These are phyloP conservation scores for Talaromyces atroroseus DNA, from an alignment of 2,329 filamentous ascomycete species.

Conservation along the genomic window DNA sequence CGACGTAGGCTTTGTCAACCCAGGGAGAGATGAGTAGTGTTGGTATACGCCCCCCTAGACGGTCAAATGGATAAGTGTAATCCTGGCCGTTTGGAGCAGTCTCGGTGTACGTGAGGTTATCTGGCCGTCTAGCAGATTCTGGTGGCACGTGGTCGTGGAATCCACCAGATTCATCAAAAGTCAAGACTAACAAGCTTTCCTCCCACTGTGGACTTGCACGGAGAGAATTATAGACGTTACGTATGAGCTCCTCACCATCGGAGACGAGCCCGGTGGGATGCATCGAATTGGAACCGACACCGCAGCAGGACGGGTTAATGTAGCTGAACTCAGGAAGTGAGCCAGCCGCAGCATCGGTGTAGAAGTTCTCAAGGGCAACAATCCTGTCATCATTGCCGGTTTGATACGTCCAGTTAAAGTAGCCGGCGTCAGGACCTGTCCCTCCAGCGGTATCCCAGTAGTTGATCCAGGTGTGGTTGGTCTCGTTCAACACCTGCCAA, in stretches of 20 bases:
- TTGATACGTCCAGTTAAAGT: slow-evolving; percentile 39
- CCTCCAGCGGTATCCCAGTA: slow-evolving; percentile 42
- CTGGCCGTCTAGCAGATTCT: slow-evolving; percentile 34
- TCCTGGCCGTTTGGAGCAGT: slow-evolving; percentile 29
- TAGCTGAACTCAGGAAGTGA: slow-evolving; percentile 43
- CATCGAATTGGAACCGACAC: slow-evolving; percentile 43
- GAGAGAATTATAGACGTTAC: slow-evolving; percentile 43
- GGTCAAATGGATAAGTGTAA: slow-evolving; percentile 38
- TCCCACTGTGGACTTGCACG: slow-evolving; percentile 44
- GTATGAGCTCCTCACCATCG: slow-evolving; percentile 42
- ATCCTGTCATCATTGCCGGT: slow-evolving; percentile 23
- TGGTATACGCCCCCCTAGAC: slow-evolving; percentile 41
- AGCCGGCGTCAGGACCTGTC: slow-evolving; percentile 41
- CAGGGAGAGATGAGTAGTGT: slow-evolving; percentile 42
- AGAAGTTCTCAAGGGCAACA: slow-evolving; percentile 34
- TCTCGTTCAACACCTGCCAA: slow-evolving; percentile 38
- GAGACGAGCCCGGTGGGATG: slow-evolving; percentile 42
- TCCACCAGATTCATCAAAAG: slow-evolving; percentile 46
- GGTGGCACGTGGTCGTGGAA: slow-evolving; percentile 46
- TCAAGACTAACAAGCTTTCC: slow-evolving; percentile 44
- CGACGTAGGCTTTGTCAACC: slow-evolving; percentile 39
- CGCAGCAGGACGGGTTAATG: slow-evolving; percentile 37
- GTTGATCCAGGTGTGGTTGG: slow-evolving; percentile 42
- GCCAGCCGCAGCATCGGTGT: slow-evolving; percentile 41
- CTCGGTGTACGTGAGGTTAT: slow-evolving; percentile 25